Percentiles rank a stretch among this genome's conserved stretches.
Evolutionary conservation across 148 eudicot genomes (phyloP).

Genomic region (Fagopyrum homotropicum): DNA sequence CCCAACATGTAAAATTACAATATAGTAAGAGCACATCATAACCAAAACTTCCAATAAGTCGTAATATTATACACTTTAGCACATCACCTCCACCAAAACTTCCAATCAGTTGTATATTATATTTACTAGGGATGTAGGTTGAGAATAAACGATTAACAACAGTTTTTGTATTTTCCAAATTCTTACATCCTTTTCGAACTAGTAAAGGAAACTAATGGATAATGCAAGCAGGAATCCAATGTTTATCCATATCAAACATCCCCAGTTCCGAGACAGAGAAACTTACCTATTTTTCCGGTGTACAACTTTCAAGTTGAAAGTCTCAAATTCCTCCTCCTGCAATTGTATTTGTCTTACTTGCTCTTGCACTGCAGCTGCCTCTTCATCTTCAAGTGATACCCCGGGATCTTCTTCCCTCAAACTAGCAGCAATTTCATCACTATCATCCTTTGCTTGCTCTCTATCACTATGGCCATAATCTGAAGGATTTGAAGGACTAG

Average conservation of each 20-base stretch:
- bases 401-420: conserved; percentile 61
- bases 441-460: conserved; percentile 44
- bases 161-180: background rate
- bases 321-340: conserved; percentile 97
- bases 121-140: background rate
- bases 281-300: conserved; percentile 94
- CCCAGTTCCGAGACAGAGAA: background rate
- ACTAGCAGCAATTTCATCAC: conserved; percentile 33
- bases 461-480: conserved; percentile 62
- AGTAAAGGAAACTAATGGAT: background rate
- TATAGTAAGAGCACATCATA: too few species aligned
- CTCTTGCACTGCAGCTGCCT: conserved; percentile 93
- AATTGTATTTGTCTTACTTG: conserved; percentile 96
- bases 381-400: conserved; percentile 84
- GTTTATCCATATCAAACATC: background rate
- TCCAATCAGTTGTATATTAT: background rate
- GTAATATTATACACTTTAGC: too few species aligned
- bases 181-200: background rate
- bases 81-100: background rate
- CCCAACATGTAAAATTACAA: too few species aligned
- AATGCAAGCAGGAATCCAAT: background rate
- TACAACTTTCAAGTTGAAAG: conserved; percentile 83
- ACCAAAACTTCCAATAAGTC: too few species aligned
- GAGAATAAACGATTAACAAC: background rate
- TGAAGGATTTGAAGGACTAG: conserved; percentile 67